These are phyloP conservation scores for Cercospora sp. DNA, from an alignment of 2,329 filamentous ascomycete species.

Conservation along the genomic window DNA sequence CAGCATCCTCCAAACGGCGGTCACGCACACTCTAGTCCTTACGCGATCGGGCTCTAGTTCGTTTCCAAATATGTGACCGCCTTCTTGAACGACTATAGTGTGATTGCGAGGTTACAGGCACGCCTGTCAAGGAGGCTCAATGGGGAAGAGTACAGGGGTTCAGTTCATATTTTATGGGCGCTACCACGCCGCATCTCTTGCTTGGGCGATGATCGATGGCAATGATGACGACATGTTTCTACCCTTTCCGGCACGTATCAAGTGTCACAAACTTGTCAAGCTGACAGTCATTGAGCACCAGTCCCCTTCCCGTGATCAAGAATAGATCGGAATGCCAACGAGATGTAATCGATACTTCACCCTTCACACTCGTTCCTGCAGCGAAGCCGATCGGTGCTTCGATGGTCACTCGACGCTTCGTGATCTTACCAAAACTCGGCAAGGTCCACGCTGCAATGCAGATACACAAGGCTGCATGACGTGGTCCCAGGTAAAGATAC, in stretches of 20 bases:
- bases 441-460: background rate
- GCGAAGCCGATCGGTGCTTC: background rate
- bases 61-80: background rate
- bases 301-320: background rate
- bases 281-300: slow-evolving; percentile 3
- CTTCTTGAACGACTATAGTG: background rate
- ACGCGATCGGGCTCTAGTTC: background rate
- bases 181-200: background rate
- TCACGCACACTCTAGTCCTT: background rate
- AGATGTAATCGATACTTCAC: background rate
- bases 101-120: background rate
- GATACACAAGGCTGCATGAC: background rate
- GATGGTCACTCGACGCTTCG: background rate
- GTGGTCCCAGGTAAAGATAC: background rate
- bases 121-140: background rate
- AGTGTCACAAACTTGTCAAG: slow-evolving; percentile 3
- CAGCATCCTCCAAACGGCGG: background rate
- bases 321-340: background rate
- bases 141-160: background rate
- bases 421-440: background rate
- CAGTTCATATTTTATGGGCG: background rate
- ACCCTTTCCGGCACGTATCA: background rate
- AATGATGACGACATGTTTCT: background rate
- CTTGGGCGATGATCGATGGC: background rate
- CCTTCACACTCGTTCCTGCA: background rate